Conservation (phyloP, 2,329 filamentous ascomycete genomes). For the Coleophoma cylindrospora region DNA sequence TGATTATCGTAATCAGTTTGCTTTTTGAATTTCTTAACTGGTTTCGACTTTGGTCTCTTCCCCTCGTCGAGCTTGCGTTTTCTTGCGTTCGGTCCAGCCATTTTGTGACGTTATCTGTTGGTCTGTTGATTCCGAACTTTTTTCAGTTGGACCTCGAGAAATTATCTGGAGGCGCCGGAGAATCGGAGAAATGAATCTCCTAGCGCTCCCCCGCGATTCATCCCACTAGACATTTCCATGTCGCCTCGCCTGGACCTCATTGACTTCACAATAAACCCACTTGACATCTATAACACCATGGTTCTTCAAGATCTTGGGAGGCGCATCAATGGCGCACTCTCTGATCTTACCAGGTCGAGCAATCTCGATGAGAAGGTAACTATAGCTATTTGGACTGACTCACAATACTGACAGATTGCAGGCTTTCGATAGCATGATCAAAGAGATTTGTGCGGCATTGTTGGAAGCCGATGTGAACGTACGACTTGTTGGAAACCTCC, state of each 20-base stretch:
- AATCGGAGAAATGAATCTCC: neutral
- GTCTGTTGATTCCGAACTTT: neutral
- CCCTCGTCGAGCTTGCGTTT: constrained; percentile 57
- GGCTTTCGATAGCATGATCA: constrained; percentile 97
- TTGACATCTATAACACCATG: constrained; percentile 48
- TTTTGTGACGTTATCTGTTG: constrained; percentile 10
- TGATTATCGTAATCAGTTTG: constrained; percentile 58
- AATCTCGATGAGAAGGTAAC: constrained; percentile 92
- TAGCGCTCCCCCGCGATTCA: neutral
- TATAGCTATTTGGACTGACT: constrained; percentile 3
- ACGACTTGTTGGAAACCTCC: constrained; percentile 81
- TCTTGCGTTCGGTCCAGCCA: constrained; percentile 30
- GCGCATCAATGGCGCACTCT: constrained; percentile 96
- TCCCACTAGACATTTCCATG: neutral
- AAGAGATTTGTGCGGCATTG: constrained; percentile 93
- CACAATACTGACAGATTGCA: constrained; percentile 36
- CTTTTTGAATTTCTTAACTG: constrained; percentile 56
- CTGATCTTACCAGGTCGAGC: constrained; percentile 83
- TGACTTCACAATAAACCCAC: constrained; percentile 3
- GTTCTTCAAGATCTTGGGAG: constrained; percentile 98
- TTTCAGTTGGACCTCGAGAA: neutral
- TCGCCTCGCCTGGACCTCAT: neutral
- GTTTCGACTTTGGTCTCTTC: constrained; percentile 40
- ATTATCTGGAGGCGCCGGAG: no score
- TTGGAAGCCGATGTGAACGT: constrained; percentile 98